Evolutionary conservation across 805 yeast genomes (phyloP), one percentile per base, ranked within the genome.

Genomic region (Tanozyma kutaoensis): DNA sequence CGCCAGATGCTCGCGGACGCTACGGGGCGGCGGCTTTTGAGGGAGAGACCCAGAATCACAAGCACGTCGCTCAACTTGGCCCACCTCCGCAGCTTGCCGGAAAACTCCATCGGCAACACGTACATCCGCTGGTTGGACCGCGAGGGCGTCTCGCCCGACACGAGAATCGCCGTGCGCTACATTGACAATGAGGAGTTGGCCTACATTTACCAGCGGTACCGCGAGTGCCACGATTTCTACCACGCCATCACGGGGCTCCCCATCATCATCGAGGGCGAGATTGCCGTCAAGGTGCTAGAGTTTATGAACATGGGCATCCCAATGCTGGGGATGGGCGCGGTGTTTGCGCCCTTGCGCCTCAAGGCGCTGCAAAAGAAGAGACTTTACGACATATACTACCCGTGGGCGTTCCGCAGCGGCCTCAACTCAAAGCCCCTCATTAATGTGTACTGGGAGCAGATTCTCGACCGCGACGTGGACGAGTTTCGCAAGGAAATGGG

Each of bases 191-290:
- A 81, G 24, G 93, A 84, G 42, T 68, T 82, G 38, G 95, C 95
- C 1, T 91, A 77, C 45, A 77, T 88, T n/a, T 84, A 75, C 60
- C 93, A 84, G 48, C 60, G 98, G 40, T 91, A 88, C 48, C 69
- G 98, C 28, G 97, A 91, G 48, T 86, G 95, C 46, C 98, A 91
- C 45, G 98, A 91, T 46, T 91, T 91, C 44, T 88, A 85, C 46
- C 98, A 91, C 46, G 81, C 97, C 1, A 63, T 91, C 16, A 78
- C 93, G 0, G 88, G 93, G 11, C 62, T 82, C 27, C 97, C 97
- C 0, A 80, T 86, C 25, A 76, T 80, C 24, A 70, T 91, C 37
- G 97, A 91, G 45, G 98, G 98, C n/a, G 98, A 91, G 46, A 76
- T 91, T 28, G 84, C 95, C 1, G 77, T 91, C 12, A 91, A 91